A percentile compares a stretch with the other conserved stretches of the same genome.
phyloP scores from a whole-genome alignment of 192 early-diverging fungal genomes.

The Backusella australiensis region DNA sequence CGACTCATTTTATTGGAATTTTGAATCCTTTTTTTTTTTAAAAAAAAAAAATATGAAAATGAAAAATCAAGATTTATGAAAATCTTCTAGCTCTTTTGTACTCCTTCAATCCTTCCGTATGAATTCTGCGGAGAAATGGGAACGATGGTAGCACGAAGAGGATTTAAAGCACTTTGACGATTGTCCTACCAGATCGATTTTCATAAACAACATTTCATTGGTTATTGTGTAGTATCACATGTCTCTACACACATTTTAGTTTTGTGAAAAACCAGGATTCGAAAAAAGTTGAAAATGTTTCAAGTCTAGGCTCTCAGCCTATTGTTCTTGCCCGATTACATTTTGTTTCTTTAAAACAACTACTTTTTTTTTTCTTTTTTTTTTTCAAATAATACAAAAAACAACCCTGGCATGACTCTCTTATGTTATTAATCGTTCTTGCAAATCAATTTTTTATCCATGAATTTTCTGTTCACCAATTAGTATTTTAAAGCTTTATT shows the following conservation, averaged over 20 bases:
- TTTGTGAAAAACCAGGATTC: too few species aligned
- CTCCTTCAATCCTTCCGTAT: not conserved
- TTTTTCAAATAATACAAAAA: not conserved
- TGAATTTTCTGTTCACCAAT: not conserved
- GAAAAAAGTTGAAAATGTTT: too few species aligned
- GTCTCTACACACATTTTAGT: not conserved
- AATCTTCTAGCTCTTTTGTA: not conserved
- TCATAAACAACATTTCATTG: not conserved
- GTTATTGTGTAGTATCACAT: not conserved
- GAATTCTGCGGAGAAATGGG: not conserved
- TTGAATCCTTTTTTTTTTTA: not conserved
- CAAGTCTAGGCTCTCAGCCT: too few species aligned
- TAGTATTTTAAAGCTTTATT: not conserved
- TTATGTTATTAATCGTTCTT: not conserved
- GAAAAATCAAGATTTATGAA: not conserved
- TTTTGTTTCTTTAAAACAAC: too few species aligned
- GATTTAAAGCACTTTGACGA: not conserved
- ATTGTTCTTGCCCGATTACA: too few species aligned
- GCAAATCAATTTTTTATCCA: not conserved
- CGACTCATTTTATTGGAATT: not conserved
- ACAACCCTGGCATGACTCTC: not conserved
- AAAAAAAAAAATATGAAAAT: too few species aligned
- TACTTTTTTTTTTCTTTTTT: too few species aligned
- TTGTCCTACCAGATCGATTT: not conserved
- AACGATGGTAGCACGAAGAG: not conserved